Percentiles rank a stretch among this genome's conserved stretches.
Conservation (phyloP, 257 asterid genomes). For the Solanum chilense region DNA sequence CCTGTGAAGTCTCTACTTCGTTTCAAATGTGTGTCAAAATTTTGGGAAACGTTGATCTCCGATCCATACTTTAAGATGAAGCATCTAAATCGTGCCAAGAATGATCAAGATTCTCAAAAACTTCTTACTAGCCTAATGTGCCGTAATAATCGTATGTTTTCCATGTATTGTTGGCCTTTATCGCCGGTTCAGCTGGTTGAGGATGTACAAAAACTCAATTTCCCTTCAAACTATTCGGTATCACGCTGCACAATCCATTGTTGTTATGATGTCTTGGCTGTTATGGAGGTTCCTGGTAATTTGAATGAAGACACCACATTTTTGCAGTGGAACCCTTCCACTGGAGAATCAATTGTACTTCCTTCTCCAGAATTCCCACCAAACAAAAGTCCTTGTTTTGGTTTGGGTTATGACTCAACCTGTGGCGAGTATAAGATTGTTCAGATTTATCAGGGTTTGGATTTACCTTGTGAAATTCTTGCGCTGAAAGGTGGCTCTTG, state of each 20-base stretch:
- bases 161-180: neutral
- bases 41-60: neutral
- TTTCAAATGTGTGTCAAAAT: neutral
- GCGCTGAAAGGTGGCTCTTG: neutral
- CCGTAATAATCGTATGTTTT: neutral
- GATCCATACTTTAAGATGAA: neutral
- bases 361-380: neutral
- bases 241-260: neutral
- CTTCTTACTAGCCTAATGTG: neutral
- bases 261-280: neutral
- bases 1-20: neutral
- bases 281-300: neutral
- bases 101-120: neutral
- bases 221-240: neutral
- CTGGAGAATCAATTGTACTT: neutral
- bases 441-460: neutral
- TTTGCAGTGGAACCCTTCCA: neutral
- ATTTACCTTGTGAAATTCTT: neutral
- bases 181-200: neutral
- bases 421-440: neutral
- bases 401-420: neutral
- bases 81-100: neutral
- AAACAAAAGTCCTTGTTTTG: neutral
- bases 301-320: neutral
- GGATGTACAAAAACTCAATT: neutral